Evolutionary conservation across 2,329 filamentous ascomycete species (phyloP).

Genomic region (Periconia macrospinosa): DNA sequence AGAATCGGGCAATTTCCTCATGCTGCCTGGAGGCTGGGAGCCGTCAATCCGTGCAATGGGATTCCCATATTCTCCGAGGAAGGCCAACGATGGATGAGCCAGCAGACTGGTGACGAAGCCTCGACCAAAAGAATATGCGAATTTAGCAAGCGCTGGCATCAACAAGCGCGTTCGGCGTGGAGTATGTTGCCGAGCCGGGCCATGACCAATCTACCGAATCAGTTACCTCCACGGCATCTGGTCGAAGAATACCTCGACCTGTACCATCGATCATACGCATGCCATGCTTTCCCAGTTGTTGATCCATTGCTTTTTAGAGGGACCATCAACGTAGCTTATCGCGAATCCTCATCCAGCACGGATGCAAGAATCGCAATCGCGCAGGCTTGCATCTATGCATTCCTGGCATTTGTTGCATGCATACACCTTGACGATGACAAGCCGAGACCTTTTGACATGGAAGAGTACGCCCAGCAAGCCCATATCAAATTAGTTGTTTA

Average conservation of each 20-base stretch:
- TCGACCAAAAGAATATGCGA: not conserved
- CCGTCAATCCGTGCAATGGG: slow-evolving; percentile 1
- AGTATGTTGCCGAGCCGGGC: too few species aligned
- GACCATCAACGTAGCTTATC: not conserved
- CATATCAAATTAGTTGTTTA: not conserved
- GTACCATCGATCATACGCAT: not conserved
- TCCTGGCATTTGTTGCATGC: too few species aligned
- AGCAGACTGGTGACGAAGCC: not conserved
- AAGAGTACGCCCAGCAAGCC: too few species aligned
- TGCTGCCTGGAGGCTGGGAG: not conserved
- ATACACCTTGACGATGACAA: too few species aligned
- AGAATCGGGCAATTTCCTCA: not conserved
- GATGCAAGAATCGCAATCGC: not conserved
- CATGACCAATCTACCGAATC: too few species aligned
- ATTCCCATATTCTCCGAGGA: slow-evolving; percentile 3
- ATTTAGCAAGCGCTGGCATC: not conserved
- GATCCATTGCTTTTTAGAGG: not conserved
- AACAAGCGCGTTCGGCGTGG: not conserved
- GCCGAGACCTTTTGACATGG: too few species aligned
- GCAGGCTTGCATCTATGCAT: too few species aligned
- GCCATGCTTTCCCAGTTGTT: slow-evolving; percentile 1
- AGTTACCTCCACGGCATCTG: not conserved
- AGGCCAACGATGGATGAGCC: not conserved
- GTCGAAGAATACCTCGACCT: not conserved
- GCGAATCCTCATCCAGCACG: not conserved